phyloP scores from a whole-genome alignment of 331 rosid genomes.

The Malus hybrid region DNA sequence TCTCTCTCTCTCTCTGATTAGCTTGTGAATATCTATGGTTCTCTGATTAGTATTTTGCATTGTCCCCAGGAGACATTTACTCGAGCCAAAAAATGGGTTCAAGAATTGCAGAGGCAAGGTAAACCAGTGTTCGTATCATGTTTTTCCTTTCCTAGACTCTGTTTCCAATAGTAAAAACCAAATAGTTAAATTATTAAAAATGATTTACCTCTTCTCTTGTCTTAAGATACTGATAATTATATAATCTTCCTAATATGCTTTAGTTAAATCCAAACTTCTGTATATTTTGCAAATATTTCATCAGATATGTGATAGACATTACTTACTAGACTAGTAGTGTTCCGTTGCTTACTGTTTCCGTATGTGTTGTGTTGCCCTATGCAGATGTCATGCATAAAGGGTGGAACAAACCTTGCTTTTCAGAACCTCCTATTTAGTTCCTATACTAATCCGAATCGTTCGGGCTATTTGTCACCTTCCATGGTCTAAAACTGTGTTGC shows the following conservation, averaged over 20 bases:
- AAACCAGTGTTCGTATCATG: neutral
- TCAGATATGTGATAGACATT: neutral
- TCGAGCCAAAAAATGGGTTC: slow-evolving; percentile 83
- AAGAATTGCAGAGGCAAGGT: slow-evolving; percentile 74
- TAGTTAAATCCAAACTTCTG: neutral
- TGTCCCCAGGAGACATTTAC: slow-evolving; percentile 58
- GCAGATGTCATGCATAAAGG: neutral
- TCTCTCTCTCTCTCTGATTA: too few relatives aligned
- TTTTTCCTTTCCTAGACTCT: neutral
- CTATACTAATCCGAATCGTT: neutral
- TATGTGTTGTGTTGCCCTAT: neutral
- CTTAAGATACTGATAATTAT: too few relatives aligned
- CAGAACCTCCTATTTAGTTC: neutral
- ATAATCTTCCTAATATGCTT: neutral
- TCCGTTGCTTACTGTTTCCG: neutral
- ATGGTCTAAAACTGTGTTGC: neutral
- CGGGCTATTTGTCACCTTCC: neutral
- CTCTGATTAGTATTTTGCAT: neutral
- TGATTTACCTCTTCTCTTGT: too few relatives aligned
- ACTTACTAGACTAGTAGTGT: neutral
- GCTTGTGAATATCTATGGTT: neutral
- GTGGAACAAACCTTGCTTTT: neutral
- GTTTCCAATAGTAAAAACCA: neutral
- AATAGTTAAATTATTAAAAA: too few relatives aligned
- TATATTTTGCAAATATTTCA: neutral